Conservation (phyloP, 2,329 filamentous ascomycete species). For the Talaromyces sp. region DNA sequence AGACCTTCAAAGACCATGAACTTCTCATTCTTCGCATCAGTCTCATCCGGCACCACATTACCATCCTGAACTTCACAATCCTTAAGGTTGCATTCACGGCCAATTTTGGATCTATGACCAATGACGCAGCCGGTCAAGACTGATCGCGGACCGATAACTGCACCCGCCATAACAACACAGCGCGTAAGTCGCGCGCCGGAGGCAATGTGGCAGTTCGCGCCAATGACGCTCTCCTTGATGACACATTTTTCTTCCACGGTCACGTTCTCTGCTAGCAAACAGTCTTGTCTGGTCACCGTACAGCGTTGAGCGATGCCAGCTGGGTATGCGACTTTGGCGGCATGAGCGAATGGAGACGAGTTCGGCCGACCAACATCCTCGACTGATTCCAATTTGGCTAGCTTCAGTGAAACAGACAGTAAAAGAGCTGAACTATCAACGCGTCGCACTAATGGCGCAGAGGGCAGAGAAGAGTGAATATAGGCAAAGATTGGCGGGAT, state of each 20-base stretch:
- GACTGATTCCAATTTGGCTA: slow-evolving; percentile 73
- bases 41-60: slow-evolving; percentile 77
- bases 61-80: slow-evolving; percentile 88
- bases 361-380: slow-evolving; percentile 54
- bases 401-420: slow-evolving; percentile 72
- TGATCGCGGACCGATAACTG: slow-evolving; percentile 74
- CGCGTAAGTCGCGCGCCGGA: slow-evolving; percentile 80
- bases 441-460: slow-evolving; percentile 68
- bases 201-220: slow-evolving; percentile 78
- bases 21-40: slow-evolving; percentile 57
- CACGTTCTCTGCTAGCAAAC: slow-evolving; percentile 80
- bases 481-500: slow-evolving; percentile 77
- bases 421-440: slow-evolving; percentile 84
- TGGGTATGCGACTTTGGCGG: slow-evolving; percentile 74
- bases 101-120: slow-evolving; percentile 73
- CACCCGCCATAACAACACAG: slow-evolving; percentile 89
- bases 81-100: slow-evolving; percentile 72
- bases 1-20: slow-evolving; percentile 52
- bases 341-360: slow-evolving; percentile 70
- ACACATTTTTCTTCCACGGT: slow-evolving; percentile 81
- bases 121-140: slow-evolving; percentile 84
- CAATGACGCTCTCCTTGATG: slow-evolving; percentile 89
- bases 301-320: slow-evolving; percentile 74
- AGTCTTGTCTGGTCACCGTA: slow-evolving; percentile 76
- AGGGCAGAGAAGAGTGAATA: slow-evolving; percentile 55